These are phyloP conservation scores for Iodosphaeria phyllophila DNA, from an alignment of 2,329 filamentous ascomycete genomes.

Conservation along the genomic window DNA sequence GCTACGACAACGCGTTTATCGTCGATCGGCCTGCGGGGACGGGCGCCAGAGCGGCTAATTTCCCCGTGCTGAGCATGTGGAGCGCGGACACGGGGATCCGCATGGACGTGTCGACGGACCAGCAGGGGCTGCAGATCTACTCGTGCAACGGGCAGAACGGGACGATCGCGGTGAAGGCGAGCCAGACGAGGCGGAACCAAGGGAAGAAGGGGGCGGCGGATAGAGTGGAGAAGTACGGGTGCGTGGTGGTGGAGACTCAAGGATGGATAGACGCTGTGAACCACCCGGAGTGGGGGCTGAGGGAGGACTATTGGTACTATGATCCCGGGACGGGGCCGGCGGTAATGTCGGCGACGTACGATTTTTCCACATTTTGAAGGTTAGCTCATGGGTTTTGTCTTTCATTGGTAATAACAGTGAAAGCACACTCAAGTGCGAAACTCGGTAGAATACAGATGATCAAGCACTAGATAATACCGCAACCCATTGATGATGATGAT, in stretches of 20 bases:
- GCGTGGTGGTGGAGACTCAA: slow-evolving; percentile 79
- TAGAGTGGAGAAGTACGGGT: slow-evolving; percentile 58
- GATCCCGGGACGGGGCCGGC: too few relatives aligned
- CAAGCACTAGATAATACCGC: too few relatives aligned
- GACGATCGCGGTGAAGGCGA: slow-evolving; percentile 46
- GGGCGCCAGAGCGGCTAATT: slow-evolving; percentile 42
- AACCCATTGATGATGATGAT: too few relatives aligned
- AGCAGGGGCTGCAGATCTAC: slow-evolving; percentile 80
- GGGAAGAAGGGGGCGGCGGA: slow-evolving; percentile 34
- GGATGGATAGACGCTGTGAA: slow-evolving; percentile 93
- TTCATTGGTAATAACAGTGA: too few relatives aligned
- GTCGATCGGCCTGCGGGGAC: too few relatives aligned
- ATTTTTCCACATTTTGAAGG: too few relatives aligned
- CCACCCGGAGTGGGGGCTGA: slow-evolving; percentile 72
- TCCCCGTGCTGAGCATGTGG: slow-evolving; percentile 47
- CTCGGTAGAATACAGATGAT: too few relatives aligned
- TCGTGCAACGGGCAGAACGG: slow-evolving; percentile 65
- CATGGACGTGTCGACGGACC: slow-evolving; percentile 65
- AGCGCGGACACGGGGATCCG: slow-evolving; percentile 67
- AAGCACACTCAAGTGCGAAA: too few relatives aligned
- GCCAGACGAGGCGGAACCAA: slow-evolving; percentile 54
- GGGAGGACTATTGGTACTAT: too few relatives aligned
- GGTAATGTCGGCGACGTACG: too few relatives aligned
- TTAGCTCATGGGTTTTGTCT: too few relatives aligned
- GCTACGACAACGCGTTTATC: slow-evolving; percentile 44